Base-by-base conservation (phyloP, 352 stramenopile genomes). In the Phytophthora crassamura region DNA sequence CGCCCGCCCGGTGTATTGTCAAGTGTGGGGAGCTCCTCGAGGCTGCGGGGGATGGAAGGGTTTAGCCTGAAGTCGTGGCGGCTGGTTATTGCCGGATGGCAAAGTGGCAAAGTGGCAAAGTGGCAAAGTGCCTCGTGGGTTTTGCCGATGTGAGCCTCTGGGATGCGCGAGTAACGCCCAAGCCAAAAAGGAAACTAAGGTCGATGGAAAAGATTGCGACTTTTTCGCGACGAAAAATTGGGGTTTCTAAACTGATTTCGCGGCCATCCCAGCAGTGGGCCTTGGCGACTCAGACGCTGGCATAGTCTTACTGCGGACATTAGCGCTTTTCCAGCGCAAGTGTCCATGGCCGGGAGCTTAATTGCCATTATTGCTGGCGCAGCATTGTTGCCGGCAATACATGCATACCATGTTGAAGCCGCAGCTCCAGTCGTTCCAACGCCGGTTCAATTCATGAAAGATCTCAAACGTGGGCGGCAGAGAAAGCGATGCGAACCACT, bases 221-320 rank as follows among this genome's bases (percentile, higher is more conserved):
- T n/a, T n/a, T n/a, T n/a, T n/a, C n/a, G n/a, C n/a, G n/a, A n/a
- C 33, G 18, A 64, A 25, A 64, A 64, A 64, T 34, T 54, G 58
- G 36, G 20, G 42, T 59, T 58, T 64, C 61, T 32, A 54, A 65
- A 64, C 55, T 69, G 54, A 63, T 64, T 58, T 58, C 54, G 15
- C 28, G 36, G 16, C 9, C 46, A 38, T 64, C 46, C 45, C n/a
- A 42, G 30, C 18, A 42, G 30, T 54, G 58, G 58, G 33, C 36
- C 15, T 7, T 18, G 46, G 20, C 11, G 42, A 34, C 22, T 49
- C 42, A 35, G 42, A 49, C 43, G 22, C 6, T 9, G 8, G 5
- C 28, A 32, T 8, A 8, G 28, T 32, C 28, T 32, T 32, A 8
- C 28, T 9, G 28, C 28, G 6, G 28, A 32, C 25, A n/a, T n/a